These are phyloP conservation scores for Vaccinium darrowii DNA, from an alignment of 148 eudicot genomes.

Conservation along the genomic window DNA sequence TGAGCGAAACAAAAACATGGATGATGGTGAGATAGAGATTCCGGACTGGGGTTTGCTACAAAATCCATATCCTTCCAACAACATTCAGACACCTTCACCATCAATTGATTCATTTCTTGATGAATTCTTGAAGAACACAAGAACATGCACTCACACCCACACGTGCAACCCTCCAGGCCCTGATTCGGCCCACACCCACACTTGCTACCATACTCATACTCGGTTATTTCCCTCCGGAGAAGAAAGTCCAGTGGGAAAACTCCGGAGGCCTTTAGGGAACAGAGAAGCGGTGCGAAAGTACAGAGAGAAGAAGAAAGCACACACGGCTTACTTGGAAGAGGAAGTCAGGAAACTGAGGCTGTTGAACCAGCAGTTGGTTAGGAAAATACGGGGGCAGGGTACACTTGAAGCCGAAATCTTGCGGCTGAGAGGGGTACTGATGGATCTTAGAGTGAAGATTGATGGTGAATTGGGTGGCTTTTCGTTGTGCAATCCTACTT, in stretches of 20 bases:
- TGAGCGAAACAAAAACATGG: conserved; percentile 24
- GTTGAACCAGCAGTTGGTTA: conserved; percentile 46
- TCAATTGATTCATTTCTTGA: conserved; percentile 41
- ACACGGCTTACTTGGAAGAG: conserved; percentile 56
- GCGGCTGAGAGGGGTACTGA: conserved; percentile 47
- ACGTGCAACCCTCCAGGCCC: conserved; percentile 70
- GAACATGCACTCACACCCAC: conserved; percentile 64
- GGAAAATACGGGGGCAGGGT: conserved; percentile 44
- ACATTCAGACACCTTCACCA: conserved; percentile 20
- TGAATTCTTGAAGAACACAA: conserved; percentile 43
- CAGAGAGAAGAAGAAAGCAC: conserved; percentile 72
- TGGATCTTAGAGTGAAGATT: conserved; percentile 45
- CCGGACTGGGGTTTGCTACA: conserved; percentile 29
- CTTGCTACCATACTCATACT: conserved; percentile 67
- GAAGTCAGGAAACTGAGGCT: conserved; percentile 52
- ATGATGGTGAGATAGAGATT: conserved; percentile 50
- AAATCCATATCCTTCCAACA: conserved; percentile 30
- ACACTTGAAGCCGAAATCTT: conserved; percentile 45
- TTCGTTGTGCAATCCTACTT: conserved; percentile 24
- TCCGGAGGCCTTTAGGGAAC: conserved; percentile 46
- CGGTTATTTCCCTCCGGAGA: conserved; percentile 34
- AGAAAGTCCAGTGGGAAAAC: conserved; percentile 16
- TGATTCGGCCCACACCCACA: conserved; percentile 52
- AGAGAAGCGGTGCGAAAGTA: conserved; percentile 76
- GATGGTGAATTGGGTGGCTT: conserved; percentile 39